These are phyloP conservation scores for Ambispora gerdemannii DNA, from an alignment of 192 early-diverging fungal species.

Conservation along the genomic window DNA sequence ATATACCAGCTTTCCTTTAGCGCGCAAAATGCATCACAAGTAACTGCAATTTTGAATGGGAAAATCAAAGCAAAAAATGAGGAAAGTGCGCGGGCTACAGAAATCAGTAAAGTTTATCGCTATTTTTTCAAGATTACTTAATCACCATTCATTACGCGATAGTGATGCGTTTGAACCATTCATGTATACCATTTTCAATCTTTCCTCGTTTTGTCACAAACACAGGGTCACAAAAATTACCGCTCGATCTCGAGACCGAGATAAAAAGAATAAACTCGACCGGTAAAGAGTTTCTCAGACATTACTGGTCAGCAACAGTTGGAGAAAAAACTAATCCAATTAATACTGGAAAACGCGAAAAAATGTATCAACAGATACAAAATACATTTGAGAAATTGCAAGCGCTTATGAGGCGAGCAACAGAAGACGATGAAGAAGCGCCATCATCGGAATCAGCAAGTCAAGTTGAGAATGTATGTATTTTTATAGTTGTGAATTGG, in stretches of 20 bases:
- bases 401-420: too few species aligned
- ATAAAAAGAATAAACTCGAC: constrained; percentile 46
- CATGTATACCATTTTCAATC: too few species aligned
- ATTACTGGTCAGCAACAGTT: not conserved
- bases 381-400: not conserved
- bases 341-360: not conserved
- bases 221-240: constrained; percentile 41
- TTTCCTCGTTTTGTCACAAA: too few species aligned
- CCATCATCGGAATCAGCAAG: too few species aligned
- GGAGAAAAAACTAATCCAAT: not conserved
- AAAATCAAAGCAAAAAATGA: constrained; percentile 18
- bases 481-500: too few species aligned
- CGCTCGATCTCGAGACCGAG: constrained; percentile 41
- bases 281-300: constrained; percentile 39
- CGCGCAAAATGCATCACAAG: constrained; percentile 23
- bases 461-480: too few species aligned
- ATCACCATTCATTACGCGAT: not conserved
- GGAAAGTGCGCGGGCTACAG: not conserved
- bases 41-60: constrained; percentile 23
- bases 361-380: not conserved
- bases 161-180: not conserved
- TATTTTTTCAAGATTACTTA: not conserved
- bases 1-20: constrained; percentile 34
- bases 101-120: not conserved
- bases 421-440: too few species aligned